phyloP scores from a whole-genome alignment of 202 grass and related monocot species.

The Musa balbisiana region DNA sequence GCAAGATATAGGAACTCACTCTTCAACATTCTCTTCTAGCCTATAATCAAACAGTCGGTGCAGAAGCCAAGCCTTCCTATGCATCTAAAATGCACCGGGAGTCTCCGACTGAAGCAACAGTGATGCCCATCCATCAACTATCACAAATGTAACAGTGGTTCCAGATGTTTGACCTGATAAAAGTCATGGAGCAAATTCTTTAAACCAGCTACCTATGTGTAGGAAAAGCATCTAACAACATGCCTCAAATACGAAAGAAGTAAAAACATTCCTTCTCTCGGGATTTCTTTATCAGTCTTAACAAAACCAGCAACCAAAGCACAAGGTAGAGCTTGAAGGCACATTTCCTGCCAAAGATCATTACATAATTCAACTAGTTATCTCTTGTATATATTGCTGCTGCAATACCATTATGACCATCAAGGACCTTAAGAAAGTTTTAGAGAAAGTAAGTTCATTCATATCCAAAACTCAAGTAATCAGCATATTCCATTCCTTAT shows the following conservation, averaged over 20 bases:
- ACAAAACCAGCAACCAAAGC: conserved; percentile 90
- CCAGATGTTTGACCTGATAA: conserved; percentile 73
- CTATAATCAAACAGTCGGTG: conserved; percentile 78
- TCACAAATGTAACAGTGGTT: conserved; percentile 83
- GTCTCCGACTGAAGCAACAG: conserved; percentile 86
- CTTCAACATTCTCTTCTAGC: conserved; percentile 88
- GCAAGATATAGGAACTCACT: conserved; percentile 40
- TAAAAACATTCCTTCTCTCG: conserved; percentile 49
- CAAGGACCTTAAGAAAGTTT: conserved; percentile 49
- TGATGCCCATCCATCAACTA: conserved; percentile 92
- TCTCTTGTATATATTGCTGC: conserved; percentile 85
- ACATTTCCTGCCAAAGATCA: conserved; percentile 61
- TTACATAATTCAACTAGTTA: conserved; percentile 73
- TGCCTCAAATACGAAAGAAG: background rate
- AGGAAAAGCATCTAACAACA: background rate
- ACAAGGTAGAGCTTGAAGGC: conserved; percentile 59
- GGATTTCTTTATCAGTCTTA: conserved; percentile 83
- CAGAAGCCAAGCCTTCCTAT: conserved; percentile 54
- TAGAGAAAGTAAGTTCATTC: background rate
- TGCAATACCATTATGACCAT: conserved; percentile 83
- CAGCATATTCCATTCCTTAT: background rate
- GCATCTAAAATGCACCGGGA: conserved; percentile 89
- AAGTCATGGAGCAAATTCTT: conserved; percentile 13
- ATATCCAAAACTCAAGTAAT: background rate
- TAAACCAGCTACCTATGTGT: background rate